Evolutionary conservation across 2,329 filamentous ascomycete species (phyloP).

Genomic region (Verticillium nubilum): DNA sequence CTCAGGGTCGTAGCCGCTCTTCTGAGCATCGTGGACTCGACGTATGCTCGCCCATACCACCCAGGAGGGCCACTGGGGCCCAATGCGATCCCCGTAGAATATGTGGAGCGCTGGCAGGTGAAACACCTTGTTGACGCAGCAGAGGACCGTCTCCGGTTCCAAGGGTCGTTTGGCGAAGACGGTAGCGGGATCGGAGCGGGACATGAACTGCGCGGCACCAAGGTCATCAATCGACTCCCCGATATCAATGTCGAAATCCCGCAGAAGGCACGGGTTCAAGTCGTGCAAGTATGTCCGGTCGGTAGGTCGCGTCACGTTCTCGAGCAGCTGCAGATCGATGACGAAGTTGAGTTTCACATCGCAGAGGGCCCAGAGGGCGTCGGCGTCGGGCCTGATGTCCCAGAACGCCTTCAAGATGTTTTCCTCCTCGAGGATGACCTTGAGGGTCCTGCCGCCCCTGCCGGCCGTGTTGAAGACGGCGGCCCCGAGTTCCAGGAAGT

Average conservation of each 20-base stretch:
- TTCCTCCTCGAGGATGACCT: neutral
- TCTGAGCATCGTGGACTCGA: no score
- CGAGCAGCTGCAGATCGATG: neutral
- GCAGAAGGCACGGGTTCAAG: neutral
- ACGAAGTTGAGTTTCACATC: neutral
- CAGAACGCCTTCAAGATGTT: neutral
- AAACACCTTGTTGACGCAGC: neutral
- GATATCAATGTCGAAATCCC: no score
- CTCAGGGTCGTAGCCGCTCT: neutral
- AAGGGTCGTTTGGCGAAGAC: neutral
- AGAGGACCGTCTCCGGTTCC: neutral
- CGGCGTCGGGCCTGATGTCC: neutral
- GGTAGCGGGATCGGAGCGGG: neutral
- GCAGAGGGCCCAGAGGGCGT: neutral
- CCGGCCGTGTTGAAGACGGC: neutral
- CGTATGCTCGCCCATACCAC: no score
- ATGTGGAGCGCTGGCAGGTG: neutral
- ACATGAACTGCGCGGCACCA: no score
- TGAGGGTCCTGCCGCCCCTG: neutral
- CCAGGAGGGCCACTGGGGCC: no score
- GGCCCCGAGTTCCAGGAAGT: neutral
- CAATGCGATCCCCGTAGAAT: neutral
- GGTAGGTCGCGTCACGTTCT: neutral
- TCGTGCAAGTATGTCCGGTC: neutral
- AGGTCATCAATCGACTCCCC: no score